Base-by-base conservation (phyloP, 2,329 filamentous ascomycete species). In the Apiospora saccharicola region DNA sequence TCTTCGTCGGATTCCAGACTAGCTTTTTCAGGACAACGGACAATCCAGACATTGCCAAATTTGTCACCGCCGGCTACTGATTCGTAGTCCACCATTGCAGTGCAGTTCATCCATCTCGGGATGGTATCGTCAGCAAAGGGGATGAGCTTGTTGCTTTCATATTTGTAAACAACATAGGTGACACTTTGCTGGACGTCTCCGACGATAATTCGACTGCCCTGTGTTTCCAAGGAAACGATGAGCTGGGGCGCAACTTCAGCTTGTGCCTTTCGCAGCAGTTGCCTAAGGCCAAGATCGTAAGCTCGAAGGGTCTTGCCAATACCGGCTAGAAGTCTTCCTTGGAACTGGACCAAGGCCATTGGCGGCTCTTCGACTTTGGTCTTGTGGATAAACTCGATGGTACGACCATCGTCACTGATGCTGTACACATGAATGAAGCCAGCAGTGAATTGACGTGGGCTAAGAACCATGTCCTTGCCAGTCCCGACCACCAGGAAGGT, bases 21-120 rank as follows among this genome's bases (percentile, higher is more conserved):
- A 10, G 92, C 91, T 81, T 97, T 96, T 73, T 91, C 86, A 0
- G 96, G 95, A 78, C 94, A 96, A 68, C 96, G 93, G 43, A 99
- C 88, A 64, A 99, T 90, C 92, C 95, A 99, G 22, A 99, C 84
- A 78, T 99, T 99, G 73, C 96, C 97, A 76, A 99, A 99, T 80
- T 98, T 98, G 85, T 99, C 96, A 47, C 96, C 96, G 47, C 96
- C 96, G 3, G 95, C 95, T 34, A 94, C 91, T 0, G 96, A 97
- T 81, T 99, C 96, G 82, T 99, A 99, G 83, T 99, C 96, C 1
- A 98, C 92, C 94, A 99, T 98, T 3, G 95, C 90, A 0, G 93
- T 93, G 76, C 93, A 93, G 0, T 94, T 97, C 1, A 94, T 97
- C 94, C 95, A 98, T 44, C 96, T 91, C 69, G 95, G 88, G 73